Base-by-base conservation (phyloP, 176 grass and related monocot genomes). In the Bothriochloa decipiens region DNA sequence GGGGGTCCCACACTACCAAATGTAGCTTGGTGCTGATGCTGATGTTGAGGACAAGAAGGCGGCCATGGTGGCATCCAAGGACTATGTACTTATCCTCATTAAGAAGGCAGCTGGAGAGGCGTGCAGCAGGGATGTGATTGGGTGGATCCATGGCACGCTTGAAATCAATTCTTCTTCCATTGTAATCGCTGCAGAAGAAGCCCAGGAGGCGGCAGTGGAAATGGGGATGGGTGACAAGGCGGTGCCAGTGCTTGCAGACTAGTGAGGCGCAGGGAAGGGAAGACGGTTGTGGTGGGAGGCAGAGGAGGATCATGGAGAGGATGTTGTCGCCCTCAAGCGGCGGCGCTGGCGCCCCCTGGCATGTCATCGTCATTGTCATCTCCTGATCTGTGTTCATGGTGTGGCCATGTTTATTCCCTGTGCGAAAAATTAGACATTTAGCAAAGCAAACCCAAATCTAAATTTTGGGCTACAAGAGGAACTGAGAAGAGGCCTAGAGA, bases 1-100 rank as follows among this genome's bases (percentile, higher is more conserved):
- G n/a, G 1, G 71, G 71, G 29, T 75, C 72, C 82, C 70, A 83
- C 14, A 83, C 58, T 18, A 83, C 13, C 20, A 83, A n/a, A 15
- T 17, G 42, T 43, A 0, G 10, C 42, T 10, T 12, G 12, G n/a
- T 0, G 0, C 0, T n/a, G n/a, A n/a, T 5, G 26, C 46, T 49
- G 46, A 4, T 5, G 46, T 83, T 64, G 70, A 83, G 2, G 81
- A 17, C 0, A 9, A 74, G 57, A 57, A 61, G 18, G 70, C 70
- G 81, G 7, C 70, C 81, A 4, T 74, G 69, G 17, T 40, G 81
- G 69, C 69, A 74, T 16, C 39, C 81, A 36, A 64, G 16, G 9
- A 83, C 39, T 5, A 2, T 0, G 52, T n/a, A n/a, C n/a, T 49
- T 4, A 16, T 5, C 0, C 46, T 49, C 20, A 73, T 40, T 25